Evolutionary conservation across 345 rosid species (phyloP), one percentile per base, ranked within the genome.

Genomic region (Sonneratia alba): DNA sequence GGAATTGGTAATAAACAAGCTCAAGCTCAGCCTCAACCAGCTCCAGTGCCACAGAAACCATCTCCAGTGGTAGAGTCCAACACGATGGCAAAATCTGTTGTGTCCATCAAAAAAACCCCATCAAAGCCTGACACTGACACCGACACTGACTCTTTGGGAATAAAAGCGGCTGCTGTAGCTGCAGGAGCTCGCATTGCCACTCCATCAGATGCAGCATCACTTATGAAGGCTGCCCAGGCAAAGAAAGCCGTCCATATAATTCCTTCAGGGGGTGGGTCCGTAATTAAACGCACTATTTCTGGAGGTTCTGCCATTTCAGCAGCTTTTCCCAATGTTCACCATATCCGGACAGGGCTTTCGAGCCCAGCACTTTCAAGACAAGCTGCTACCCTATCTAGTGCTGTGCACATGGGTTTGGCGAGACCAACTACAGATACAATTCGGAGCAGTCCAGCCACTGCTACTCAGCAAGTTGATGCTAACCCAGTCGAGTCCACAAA

Each of bases 131-230:
- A 72, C 73, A 73, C 75, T 57, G 78, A 79, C 70, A 70, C 84
- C 12, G 91, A 79, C 70, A 70, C 84, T 9, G 91, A 85, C 74
- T 86, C 86, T 43, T 74, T 81, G 72, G 83, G 73, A 75, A n/a
- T 86, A 77, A 86, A 85, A 74, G 98, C 98, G 70, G 85, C 90
- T 76, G 91, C 97, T 56, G 91, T 80, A 61, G 91, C 92, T 77
- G 89, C 93, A 18, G 98, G 97, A 34, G 93, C 91, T 24, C 91
- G 92, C 42, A 86, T 87, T 79, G 89, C 83, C 74, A 77, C 86
- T 61, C 79, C 82, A 59, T 78, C 83, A 71, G 82, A 83, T 69
- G 89, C 89, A 59, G 86, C 82, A 61, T 83, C 88, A 40, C 77
- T 82, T 76, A 83, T 84, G 67, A 87, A 81, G 84, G 85, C 82